These are phyloP conservation scores for Nicotiana undulata DNA, from an alignment of 257 asterid species.

Conservation along the genomic window DNA sequence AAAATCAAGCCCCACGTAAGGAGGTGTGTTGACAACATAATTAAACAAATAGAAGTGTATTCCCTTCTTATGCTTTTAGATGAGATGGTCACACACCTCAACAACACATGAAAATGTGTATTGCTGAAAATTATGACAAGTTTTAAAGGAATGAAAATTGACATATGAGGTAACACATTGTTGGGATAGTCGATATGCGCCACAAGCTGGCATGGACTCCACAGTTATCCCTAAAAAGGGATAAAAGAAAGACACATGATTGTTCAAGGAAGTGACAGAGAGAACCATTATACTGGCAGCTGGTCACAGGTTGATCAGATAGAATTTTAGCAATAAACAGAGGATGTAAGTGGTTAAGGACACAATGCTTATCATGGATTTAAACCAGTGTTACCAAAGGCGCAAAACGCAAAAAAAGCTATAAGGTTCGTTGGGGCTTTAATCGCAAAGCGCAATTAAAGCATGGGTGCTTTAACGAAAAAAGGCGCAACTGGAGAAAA, in stretches of 20 bases:
- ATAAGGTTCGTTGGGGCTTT: too few species aligned
- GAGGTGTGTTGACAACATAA: not conserved
- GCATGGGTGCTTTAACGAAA: too few species aligned
- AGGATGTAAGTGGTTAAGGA: not conserved
- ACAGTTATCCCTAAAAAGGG: not conserved
- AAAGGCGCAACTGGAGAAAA: too few species aligned
- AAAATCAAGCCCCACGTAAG: not conserved
- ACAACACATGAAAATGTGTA: not conserved
- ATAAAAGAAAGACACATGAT: not conserved
- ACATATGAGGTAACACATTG: not conserved
- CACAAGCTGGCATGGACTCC: not conserved
- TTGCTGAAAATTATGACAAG: not conserved
- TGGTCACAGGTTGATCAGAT: not conserved
- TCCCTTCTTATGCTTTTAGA: not conserved
- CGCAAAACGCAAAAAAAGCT: too few species aligned
- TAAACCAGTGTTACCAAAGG: too few species aligned
- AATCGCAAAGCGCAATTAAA: too few species aligned
- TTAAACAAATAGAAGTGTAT: not conserved
- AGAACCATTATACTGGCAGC: not conserved
- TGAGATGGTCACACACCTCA: not conserved
- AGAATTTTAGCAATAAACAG: not conserved
- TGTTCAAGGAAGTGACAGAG: not conserved
- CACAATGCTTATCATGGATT: not conserved
- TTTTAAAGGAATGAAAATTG: not conserved
- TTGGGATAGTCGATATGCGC: not conserved